These are phyloP conservation scores for Lentithecium fluviatile DNA, from an alignment of 495 filamentous ascomycete genomes.

Conservation along the genomic window DNA sequence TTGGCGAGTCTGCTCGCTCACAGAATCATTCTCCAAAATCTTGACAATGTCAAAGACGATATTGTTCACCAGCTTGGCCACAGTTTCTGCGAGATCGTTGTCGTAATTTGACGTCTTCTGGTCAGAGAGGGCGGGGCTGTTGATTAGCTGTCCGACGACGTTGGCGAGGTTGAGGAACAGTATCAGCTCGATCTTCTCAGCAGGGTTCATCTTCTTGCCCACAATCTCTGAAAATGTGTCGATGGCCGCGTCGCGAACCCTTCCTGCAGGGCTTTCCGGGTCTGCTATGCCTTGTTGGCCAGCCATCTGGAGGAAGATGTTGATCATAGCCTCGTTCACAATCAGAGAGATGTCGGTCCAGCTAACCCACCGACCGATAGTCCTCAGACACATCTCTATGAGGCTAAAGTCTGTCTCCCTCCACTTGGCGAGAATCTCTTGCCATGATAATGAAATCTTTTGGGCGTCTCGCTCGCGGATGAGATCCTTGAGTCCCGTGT, in stretches of 20 bases:
- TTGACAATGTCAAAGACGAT: constrained; percentile 80
- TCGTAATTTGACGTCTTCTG: constrained; percentile 82
- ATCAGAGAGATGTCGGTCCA: constrained; percentile 96
- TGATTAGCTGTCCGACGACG: constrained; percentile 77
- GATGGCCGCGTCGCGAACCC: constrained; percentile 80
- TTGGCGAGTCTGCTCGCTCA: constrained; percentile 54
- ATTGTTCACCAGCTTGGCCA: constrained; percentile 94
- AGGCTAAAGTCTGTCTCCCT: constrained; percentile 68
- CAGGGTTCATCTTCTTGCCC: constrained; percentile 93
- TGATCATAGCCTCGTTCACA: constrained; percentile 82
- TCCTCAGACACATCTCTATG: constrained; percentile 81
- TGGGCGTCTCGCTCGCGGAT: constrained; percentile 78
- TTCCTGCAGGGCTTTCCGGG: constrained; percentile 61
- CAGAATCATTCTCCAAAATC: constrained; percentile 62
- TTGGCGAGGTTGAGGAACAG: constrained; percentile 78
- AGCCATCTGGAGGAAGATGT: constrained; percentile 71
- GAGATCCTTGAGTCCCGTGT: constrained; percentile 84
- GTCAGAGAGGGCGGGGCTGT: constrained; percentile 72
- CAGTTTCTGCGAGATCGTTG: constrained; percentile 87
- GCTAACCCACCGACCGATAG: constrained; percentile 91
- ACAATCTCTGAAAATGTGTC: constrained; percentile 93
- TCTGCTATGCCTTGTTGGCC: constrained; percentile 58
- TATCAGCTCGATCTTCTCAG: constrained; percentile 93
- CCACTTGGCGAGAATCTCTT: constrained; percentile 83
- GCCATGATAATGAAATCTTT: constrained; percentile 85